phyloP scores from a whole-genome alignment of 192 early-diverging fungal species.

The Umbelopsis sp. region DNA sequence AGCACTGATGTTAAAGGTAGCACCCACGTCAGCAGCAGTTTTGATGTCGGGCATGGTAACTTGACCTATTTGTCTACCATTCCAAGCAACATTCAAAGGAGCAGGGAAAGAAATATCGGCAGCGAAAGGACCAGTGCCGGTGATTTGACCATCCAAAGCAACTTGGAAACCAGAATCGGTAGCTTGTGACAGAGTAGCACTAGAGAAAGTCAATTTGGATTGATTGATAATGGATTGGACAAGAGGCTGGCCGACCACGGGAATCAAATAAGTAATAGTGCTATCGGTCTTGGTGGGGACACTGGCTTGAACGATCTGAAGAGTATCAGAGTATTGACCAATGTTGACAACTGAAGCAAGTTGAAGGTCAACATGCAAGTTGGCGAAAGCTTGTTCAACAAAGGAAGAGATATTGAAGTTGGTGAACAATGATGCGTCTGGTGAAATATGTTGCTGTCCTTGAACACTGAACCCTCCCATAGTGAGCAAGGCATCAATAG shows the following conservation, averaged over 20 bases:
- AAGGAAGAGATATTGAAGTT: conserved; percentile 51
- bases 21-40: conserved; percentile 50
- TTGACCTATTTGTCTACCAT: conserved; percentile 45
- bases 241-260: conserved; percentile 58
- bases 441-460: conserved; percentile 28
- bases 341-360: conserved; percentile 47
- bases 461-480: conserved; percentile 38
- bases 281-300: conserved; percentile 49
- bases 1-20: conserved; percentile 45
- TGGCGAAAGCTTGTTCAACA: conserved; percentile 48
- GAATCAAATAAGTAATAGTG: conserved; percentile 52
- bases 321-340: conserved; percentile 51
- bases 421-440: conserved; percentile 34
- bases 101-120: conserved; percentile 50
- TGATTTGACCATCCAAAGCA: conserved; percentile 46
- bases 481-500: conserved; percentile 47
- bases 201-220: conserved; percentile 41
- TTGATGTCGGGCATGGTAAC: conserved; percentile 48
- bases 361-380: conserved; percentile 50
- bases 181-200: conserved; percentile 37
- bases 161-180: conserved; percentile 47
- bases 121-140: conserved; percentile 51
- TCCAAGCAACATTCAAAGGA: conserved; percentile 44
- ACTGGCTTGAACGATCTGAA: conserved; percentile 42
- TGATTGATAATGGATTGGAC: conserved; percentile 53